These are phyloP conservation scores for Petrea volubilis DNA, from an alignment of 257 asterid species.

Conservation along the genomic window DNA sequence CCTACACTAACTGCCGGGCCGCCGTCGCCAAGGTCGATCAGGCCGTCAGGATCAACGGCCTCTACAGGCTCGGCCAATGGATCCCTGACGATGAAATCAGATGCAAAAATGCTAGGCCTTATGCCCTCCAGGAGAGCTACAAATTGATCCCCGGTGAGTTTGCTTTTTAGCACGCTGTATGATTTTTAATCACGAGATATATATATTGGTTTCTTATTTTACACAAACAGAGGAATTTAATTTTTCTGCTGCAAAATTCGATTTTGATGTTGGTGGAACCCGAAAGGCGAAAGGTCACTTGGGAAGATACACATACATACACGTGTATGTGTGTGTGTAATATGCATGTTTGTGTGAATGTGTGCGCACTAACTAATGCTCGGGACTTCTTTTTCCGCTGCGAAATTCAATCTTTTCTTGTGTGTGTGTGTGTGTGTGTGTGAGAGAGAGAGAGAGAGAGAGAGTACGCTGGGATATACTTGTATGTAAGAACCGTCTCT, in stretches of 20 bases:
- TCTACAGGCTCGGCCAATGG: constrained; percentile 21
- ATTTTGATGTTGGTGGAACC: background rate
- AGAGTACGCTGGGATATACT: background rate
- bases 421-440: too few species aligned
- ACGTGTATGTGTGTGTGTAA: too few species aligned
- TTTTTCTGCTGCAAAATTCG: background rate
- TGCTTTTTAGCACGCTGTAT: background rate
- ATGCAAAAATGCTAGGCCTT: constrained; percentile 33
- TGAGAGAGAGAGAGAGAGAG: too few species aligned
- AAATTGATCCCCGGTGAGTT: constrained; percentile 45
- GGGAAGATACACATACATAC: too few species aligned
- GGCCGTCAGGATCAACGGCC: constrained; percentile 28
- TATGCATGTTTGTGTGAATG: too few species aligned
- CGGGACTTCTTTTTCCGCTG: too few species aligned
- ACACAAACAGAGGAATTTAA: too few species aligned
- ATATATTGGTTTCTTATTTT: too few species aligned
- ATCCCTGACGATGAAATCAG: constrained; percentile 34
- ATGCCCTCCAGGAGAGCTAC: constrained; percentile 34
- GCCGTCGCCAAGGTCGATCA: constrained; percentile 30
- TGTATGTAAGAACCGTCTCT: background rate
- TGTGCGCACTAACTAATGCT: too few species aligned
- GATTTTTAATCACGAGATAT: too few species aligned
- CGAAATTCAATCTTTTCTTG: too few species aligned
- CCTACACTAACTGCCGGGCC: constrained; percentile 27
- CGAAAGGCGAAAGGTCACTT: too few species aligned